These are phyloP conservation scores for Papiliotrema fonsecae DNA, from an alignment of 1,284 basidiomycete species.

Conservation along the genomic window DNA sequence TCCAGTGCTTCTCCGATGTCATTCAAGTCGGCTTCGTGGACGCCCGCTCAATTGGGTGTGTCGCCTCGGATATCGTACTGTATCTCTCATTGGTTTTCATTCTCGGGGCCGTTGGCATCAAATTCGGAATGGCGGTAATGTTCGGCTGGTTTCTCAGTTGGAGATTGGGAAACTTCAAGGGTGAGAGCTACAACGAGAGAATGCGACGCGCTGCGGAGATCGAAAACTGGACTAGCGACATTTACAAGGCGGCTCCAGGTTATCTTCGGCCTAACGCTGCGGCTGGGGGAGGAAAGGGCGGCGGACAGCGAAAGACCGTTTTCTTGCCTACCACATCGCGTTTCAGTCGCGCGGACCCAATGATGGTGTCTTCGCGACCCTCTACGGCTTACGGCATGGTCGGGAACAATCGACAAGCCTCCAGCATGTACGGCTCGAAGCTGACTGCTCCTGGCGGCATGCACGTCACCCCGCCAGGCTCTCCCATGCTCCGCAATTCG, in stretches of 20 bases:
- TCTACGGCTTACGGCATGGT: constrained; percentile 63
- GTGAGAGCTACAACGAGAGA: constrained; percentile 90
- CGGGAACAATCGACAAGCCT: constrained; percentile 23
- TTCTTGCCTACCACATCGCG: constrained; percentile 80
- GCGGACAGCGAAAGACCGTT: constrained; percentile 49
- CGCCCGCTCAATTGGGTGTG: constrained; percentile 88
- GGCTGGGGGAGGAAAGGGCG: constrained; percentile 53
- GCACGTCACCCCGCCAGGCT: constrained; percentile 64
- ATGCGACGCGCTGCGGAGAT: constrained; percentile 87
- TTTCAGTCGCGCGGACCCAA: constrained; percentile 69
- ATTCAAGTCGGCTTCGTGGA: constrained; percentile 89
- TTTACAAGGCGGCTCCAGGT: constrained; percentile 88
- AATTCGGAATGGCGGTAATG: constrained; percentile 92
- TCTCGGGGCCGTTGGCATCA: constrained; percentile 90
- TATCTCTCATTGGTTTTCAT: constrained; percentile 96
- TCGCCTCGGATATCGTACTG: constrained; percentile 89
- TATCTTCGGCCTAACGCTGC: constrained; percentile 82
- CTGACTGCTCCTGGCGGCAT: constrained; percentile 28
- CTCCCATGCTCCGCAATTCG: constrained; percentile 67
- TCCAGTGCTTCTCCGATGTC: constrained; percentile 79
- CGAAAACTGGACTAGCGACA: constrained; percentile 94
- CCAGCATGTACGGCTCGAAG: constrained; percentile 45
- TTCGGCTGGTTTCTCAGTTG: constrained; percentile 97
- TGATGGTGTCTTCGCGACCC: constrained; percentile 63
- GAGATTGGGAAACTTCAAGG: constrained; percentile 87